Evolutionary conservation across 2,329 filamentous ascomycete species (phyloP).

Genomic region (Phyllosticta citriasiana): DNA sequence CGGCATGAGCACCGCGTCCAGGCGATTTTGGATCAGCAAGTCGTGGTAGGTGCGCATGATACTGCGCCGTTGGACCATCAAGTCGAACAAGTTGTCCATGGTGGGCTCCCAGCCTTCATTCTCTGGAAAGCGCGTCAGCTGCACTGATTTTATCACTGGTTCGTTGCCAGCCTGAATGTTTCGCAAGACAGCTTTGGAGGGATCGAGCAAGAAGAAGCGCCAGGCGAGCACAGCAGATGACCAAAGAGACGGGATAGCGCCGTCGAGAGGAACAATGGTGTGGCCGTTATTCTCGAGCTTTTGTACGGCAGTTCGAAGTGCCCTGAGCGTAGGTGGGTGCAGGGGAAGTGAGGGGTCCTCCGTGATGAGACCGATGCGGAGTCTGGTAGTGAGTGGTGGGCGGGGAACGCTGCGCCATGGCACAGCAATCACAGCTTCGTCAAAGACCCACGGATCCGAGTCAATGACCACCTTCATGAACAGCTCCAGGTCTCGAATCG

Average conservation of each 20-base stretch:
- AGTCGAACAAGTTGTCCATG: slow-evolving; percentile 32
- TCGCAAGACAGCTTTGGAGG: slow-evolving; percentile 21
- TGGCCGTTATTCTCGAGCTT: slow-evolving; percentile 31
- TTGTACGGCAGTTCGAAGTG: slow-evolving; percentile 33
- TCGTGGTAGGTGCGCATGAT: slow-evolving; percentile 33
- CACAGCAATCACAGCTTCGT: slow-evolving; percentile 31
- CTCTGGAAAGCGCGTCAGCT: slow-evolving; percentile 21
- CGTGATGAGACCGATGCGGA: slow-evolving; percentile 12
- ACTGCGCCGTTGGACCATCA: slow-evolving; percentile 30
- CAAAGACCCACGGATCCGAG: slow-evolving; percentile 36
- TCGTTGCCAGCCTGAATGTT: slow-evolving; percentile 33
- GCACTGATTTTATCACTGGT: slow-evolving; percentile 34
- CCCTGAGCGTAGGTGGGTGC: slow-evolving; percentile 17
- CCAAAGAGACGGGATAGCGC: slow-evolving; percentile 15
- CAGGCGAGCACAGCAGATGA: slow-evolving; percentile 27
- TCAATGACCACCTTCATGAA: slow-evolving; percentile 34
- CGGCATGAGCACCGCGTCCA: slow-evolving; percentile 44
- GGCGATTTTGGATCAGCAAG: slow-evolving; percentile 30
- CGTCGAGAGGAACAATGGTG: slow-evolving; percentile 18
- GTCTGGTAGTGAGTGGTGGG: slow-evolving; percentile 1
- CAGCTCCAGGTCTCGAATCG: slow-evolving; percentile 30
- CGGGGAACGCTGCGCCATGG: slow-evolving; percentile 35
- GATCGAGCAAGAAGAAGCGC: slow-evolving; percentile 35
- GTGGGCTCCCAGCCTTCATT: slow-evolving; percentile 22
- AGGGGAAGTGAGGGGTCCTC: slow-evolving; percentile 34